Conservation (phyloP, 441 rosid species). For the Populus tomentosa region DNA sequence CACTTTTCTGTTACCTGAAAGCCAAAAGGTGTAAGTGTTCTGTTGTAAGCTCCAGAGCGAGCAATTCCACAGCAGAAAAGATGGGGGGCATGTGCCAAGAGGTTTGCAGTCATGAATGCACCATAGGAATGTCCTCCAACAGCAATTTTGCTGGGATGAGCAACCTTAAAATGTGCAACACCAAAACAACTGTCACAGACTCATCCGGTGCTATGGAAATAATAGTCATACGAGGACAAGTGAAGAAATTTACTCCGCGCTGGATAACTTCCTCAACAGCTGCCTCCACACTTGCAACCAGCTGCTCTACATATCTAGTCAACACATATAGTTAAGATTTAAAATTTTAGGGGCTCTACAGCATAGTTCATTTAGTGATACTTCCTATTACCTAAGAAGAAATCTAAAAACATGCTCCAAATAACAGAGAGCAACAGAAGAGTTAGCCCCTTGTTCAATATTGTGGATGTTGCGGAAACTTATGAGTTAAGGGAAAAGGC, state of each 20-base stretch:
- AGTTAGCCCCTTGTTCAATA: neutral
- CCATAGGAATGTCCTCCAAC: slow-evolving; percentile 98
- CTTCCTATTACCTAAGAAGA: neutral
- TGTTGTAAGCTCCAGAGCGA: slow-evolving; percentile 96
- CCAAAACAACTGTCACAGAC: slow-evolving; percentile 16
- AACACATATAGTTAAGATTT: slow-evolving; percentile 10
- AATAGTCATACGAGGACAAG: slow-evolving; percentile 10
- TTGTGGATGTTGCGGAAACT: neutral
- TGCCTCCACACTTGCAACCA: slow-evolving; percentile 94
- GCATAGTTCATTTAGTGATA: neutral
- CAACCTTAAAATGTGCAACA: slow-evolving; percentile 52
- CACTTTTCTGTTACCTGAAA: slow-evolving; percentile 64
- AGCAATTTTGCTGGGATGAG: slow-evolving; percentile 78
- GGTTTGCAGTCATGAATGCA: slow-evolving; percentile 99
- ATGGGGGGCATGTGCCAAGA: slow-evolving; percentile 95
- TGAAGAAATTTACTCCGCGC: slow-evolving; percentile 62
- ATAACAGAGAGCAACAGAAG: neutral
- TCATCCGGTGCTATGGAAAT: slow-evolving; percentile 5
- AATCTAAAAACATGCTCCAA: neutral
- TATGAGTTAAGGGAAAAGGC: no score
- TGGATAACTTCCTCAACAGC: slow-evolving; percentile 92
- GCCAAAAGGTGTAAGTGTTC: slow-evolving; percentile 97
- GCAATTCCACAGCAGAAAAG: slow-evolving; percentile 93
- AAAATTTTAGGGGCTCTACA: neutral
- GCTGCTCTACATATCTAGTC: slow-evolving; percentile 81